Evolutionary conservation across 2,329 filamentous ascomycete species (phyloP).

Genomic region (Pleoardoris graminearum): DNA sequence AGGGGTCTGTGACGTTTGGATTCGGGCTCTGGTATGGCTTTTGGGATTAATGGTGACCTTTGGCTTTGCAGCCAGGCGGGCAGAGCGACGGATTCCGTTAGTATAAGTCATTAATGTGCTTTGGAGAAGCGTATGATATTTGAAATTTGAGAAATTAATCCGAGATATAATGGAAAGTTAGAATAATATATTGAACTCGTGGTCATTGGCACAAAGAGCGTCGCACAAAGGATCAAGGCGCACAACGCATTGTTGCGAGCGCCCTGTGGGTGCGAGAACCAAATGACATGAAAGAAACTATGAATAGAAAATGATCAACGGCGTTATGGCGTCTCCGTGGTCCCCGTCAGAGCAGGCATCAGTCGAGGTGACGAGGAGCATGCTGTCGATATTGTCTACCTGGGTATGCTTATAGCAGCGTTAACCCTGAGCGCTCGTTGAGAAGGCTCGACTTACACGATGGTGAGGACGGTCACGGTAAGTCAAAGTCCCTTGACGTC

Average conservation of each 20-base stretch:
- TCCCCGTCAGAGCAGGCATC: too few species aligned
- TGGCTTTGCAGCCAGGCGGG: not conserved
- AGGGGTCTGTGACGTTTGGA: not conserved
- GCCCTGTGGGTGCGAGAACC: not conserved
- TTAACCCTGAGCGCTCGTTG: too few species aligned
- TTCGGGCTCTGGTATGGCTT: not conserved
- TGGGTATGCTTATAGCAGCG: too few species aligned
- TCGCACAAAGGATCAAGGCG: not conserved
- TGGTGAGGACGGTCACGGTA: too few species aligned
- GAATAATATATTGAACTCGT: not conserved
- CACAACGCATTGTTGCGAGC: not conserved
- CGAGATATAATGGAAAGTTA: not conserved
- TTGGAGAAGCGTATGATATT: not conserved
- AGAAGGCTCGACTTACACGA: too few species aligned
- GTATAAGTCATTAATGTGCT: not conserved
- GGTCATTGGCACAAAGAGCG: not conserved
- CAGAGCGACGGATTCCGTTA: not conserved
- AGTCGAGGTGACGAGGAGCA: too few species aligned
- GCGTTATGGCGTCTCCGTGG: too few species aligned
- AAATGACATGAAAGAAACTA: not conserved
- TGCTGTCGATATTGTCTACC: too few species aligned
- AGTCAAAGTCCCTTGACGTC: too few species aligned
- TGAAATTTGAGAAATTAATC: not conserved
- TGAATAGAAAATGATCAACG: not conserved
- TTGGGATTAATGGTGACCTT: not conserved